Base-by-base conservation (phyloP, 2,329 filamentous ascomycete genomes). In the Penicillium expansum region DNA sequence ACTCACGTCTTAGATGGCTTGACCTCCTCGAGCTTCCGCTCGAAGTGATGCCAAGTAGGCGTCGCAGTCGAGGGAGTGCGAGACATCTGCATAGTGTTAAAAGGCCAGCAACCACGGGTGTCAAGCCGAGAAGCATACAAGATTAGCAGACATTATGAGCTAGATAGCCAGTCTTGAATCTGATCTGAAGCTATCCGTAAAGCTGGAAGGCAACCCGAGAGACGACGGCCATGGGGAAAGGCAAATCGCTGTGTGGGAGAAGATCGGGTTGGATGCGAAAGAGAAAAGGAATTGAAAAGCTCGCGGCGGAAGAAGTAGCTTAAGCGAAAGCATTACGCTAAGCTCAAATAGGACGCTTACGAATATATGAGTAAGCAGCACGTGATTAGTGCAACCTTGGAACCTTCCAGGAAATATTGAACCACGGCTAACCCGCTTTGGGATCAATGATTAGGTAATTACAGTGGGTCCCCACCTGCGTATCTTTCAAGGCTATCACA, bases 1-100 rank as follows among this genome's bases (percentile, higher is more conserved):
- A 83, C 88, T 78, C 87, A 96, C 94, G 87, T 91, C 78, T 97
- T 99, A 33, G 90, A 89, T 48, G 91, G 86, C 71, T 91, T 93
- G 67, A 92, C 86, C 65, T 92, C 88, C 66, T 92, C 88, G 56
- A 95, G 86, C 71, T 90, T 90, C 72, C 83, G 82, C 68, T 94
- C 88, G 76, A 97, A 97, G 62, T 83, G 79, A 76, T 89, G 85
- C 75, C 84, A 87, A 69, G 82, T 78, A 60, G 89, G 86, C 68
- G 87, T 90, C 52, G 88, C 81, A 53, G 87, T 88, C 59, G 89
- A 90, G 67, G 89, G 80, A 60, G 82, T 82, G 60, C 89, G 87
- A 67, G 89, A 91, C 73, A 84, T 83, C 86, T 88, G 73, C 59
- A 65, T 62, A 57, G 60, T 65, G 71, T 75, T 72, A 74, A 72